Evolutionary conservation across 2,329 filamentous ascomycete genomes (phyloP).

Genomic region (Diaporthe australafricana): DNA sequence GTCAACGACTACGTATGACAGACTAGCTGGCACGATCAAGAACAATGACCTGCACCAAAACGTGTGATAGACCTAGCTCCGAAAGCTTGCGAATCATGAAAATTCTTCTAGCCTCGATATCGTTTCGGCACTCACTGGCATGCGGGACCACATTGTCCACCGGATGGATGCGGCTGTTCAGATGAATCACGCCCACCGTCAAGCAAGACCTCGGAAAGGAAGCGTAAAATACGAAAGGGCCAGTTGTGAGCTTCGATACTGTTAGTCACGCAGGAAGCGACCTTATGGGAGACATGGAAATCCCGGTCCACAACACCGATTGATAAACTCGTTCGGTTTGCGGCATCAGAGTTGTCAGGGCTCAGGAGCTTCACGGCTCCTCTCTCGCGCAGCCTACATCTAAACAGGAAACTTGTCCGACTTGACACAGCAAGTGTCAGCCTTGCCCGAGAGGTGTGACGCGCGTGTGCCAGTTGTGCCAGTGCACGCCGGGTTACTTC

Average conservation of each 20-base stretch:
- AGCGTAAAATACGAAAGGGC: not conserved
- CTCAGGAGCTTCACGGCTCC: not conserved
- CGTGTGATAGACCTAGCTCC: not conserved
- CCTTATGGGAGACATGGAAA: not conserved
- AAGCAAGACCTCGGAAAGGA: not conserved
- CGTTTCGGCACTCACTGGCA: not conserved
- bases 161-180: not conserved
- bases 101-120: not conserved
- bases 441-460: conserved; percentile 12
- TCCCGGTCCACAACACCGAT: conserved; percentile 3
- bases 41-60: not conserved
- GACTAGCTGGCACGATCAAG: not conserved
- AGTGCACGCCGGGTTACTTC: not conserved
- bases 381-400: not conserved
- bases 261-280: not conserved
- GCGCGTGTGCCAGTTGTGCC: conserved; percentile 14
- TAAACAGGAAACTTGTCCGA: conserved; percentile 16
- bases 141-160: conserved; percentile 7
- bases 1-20: not conserved
- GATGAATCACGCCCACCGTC: not conserved
- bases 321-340: conserved; percentile 1
- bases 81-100: not conserved
- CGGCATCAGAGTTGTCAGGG: not conserved
- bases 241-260: not conserved
- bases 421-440: conserved; percentile 17